phyloP scores from a whole-genome alignment of 345 rosid species.

The Brassica nigra region DNA sequence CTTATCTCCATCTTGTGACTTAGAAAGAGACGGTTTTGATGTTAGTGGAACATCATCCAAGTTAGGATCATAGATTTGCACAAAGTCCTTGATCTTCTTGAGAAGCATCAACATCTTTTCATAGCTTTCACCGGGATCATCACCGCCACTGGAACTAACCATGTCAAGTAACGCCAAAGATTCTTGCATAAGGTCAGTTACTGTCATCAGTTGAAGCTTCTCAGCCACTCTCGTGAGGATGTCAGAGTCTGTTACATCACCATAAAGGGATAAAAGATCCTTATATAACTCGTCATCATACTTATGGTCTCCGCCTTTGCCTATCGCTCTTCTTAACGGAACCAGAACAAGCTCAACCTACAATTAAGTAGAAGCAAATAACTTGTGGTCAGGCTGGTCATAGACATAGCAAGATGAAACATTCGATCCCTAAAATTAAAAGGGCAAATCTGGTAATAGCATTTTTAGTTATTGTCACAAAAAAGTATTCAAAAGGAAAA shows the following conservation, averaged over 20 bases:
- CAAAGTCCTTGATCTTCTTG: slow-evolving; percentile 78
- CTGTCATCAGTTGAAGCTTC: slow-evolving; percentile 69
- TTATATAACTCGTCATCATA: slow-evolving; percentile 58
- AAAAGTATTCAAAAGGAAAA: too few species aligned
- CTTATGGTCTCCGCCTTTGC: slow-evolving; percentile 50
- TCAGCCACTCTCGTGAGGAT: slow-evolving; percentile 67
- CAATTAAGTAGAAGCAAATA: not conserved
- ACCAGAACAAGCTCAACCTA: slow-evolving; percentile 86
- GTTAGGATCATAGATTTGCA: slow-evolving; percentile 74
- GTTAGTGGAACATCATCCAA: slow-evolving; percentile 40
- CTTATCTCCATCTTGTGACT: slow-evolving; percentile 44
- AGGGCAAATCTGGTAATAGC: too few species aligned
- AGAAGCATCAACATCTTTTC: slow-evolving; percentile 85
- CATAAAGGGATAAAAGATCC: slow-evolving; percentile 59
- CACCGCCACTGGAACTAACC: slow-evolving; percentile 58
- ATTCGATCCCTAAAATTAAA: too few species aligned
- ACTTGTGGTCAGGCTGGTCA: not conserved
- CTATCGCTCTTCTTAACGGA: slow-evolving; percentile 78
- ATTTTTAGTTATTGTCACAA: too few species aligned
- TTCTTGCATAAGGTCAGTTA: slow-evolving; percentile 76
- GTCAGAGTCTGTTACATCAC: slow-evolving; percentile 44
- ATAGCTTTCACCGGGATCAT: slow-evolving; percentile 73
- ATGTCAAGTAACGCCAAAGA: slow-evolving; percentile 87
- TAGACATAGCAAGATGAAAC: not conserved
- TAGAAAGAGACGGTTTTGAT: slow-evolving; percentile 44